Evolutionary conservation across 2,329 filamentous ascomycete genomes (phyloP).

Genomic region (Capronia americana): DNA sequence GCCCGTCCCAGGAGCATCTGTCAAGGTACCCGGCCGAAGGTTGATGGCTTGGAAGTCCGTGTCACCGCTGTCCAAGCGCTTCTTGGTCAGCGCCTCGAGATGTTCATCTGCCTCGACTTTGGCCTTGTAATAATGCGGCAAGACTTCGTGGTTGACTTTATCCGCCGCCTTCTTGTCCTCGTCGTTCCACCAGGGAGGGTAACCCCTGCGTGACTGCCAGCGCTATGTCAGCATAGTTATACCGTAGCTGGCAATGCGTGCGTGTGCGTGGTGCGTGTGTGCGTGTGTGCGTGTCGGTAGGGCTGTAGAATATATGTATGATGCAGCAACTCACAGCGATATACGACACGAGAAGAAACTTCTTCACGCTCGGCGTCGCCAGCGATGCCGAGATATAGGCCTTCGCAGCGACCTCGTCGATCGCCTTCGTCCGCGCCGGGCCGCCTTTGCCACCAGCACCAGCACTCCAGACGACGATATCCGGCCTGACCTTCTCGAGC

Average conservation of each 20-base stretch:
- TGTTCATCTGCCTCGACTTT: constrained; percentile 64
- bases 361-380: constrained; percentile 53
- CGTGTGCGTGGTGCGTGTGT: background rate
- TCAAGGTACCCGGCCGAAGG: constrained; percentile 58
- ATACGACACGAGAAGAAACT: constrained; percentile 63
- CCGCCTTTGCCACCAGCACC: constrained; percentile 64
- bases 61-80: constrained; percentile 41
- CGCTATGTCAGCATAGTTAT: no score
- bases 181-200: constrained; percentile 59
- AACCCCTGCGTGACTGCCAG: constrained; percentile 50
- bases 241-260: background rate
- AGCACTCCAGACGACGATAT: constrained; percentile 57
- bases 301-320: background rate
- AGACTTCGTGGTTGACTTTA: constrained; percentile 55
- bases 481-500: constrained; percentile 54
- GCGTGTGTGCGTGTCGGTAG: background rate
- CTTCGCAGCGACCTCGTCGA: constrained; percentile 63
- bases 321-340: constrained; percentile 43
- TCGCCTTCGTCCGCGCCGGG: constrained; percentile 55
- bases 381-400: constrained; percentile 59
- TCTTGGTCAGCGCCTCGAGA: constrained; percentile 54
- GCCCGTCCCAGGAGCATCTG: constrained; percentile 54
- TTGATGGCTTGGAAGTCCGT: constrained; percentile 57
- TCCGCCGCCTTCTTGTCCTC: constrained; percentile 54
- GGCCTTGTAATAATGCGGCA: constrained; percentile 60